These are phyloP conservation scores for Pyricularia pennisetigena DNA, from an alignment of 2,329 filamentous ascomycete genomes.

Conservation along the genomic window DNA sequence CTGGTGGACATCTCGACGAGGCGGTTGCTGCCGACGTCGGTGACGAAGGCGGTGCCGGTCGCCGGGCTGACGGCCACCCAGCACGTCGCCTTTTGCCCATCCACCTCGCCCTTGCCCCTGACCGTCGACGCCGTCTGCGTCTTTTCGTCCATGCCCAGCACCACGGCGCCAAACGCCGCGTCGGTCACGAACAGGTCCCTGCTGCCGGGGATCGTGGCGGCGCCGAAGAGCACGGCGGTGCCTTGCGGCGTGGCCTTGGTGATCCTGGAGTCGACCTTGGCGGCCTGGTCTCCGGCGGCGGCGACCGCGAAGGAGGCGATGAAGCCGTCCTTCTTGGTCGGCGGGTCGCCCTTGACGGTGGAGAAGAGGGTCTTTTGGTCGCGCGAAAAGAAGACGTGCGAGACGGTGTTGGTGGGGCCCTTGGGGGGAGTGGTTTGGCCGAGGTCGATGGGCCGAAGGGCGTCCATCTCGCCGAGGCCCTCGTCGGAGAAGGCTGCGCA, in stretches of 20 bases:
- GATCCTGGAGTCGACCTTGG: slow-evolving; percentile 16
- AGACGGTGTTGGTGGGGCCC: slow-evolving; percentile 48
- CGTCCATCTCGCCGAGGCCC: slow-evolving; percentile 29
- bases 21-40: slow-evolving; percentile 40
- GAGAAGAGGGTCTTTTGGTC: slow-evolving; percentile 42
- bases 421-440: slow-evolving; percentile 46
- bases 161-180: slow-evolving; percentile 44
- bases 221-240: slow-evolving; percentile 47
- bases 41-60: slow-evolving; percentile 45
- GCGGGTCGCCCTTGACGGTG: slow-evolving; percentile 51
- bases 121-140: slow-evolving; percentile 22
- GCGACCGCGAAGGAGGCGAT: slow-evolving; percentile 38
- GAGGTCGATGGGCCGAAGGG: slow-evolving; percentile 35
- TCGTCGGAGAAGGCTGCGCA: slow-evolving; percentile 27
- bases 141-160: slow-evolving; percentile 31
- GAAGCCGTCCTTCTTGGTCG: slow-evolving; percentile 45
- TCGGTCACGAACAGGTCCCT: slow-evolving; percentile 44
- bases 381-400: slow-evolving; percentile 48
- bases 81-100: slow-evolving; percentile 45
- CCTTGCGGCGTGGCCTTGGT: slow-evolving; percentile 34
- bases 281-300: slow-evolving; percentile 2
- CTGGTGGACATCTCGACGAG: slow-evolving; percentile 45
- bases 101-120: slow-evolving; percentile 28
- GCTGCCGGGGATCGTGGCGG: slow-evolving; percentile 31
- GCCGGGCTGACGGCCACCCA: slow-evolving; percentile 41